Base-by-base conservation (phyloP, 306 rosid species). In the Abrus pulchellus region DNA sequence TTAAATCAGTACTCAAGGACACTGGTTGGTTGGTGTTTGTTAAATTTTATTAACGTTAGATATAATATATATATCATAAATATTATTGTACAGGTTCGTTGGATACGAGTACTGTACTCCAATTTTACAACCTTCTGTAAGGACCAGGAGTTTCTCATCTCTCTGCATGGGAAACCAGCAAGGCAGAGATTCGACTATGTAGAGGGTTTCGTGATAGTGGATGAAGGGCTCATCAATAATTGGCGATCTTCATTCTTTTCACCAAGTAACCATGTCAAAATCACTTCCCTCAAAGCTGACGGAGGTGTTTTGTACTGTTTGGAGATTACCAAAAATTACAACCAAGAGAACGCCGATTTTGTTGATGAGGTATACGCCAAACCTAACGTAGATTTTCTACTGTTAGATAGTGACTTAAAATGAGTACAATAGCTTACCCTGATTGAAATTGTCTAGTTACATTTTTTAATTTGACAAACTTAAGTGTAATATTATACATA, bases 201-300 rank as follows among this genome's bases (percentile, higher is more conserved):
- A 3, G 99, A 95, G 81, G 99, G 99, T 52, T 95, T 95, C 74
- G 98, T 95, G 3, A 95, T 93, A 36, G 99, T 91, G 1, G 99
- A 95, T 55, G 97, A 93, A 82, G 97, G 98, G 5, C 89, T 95
- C 20, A 88, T 91, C 50, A 95, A 95, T 74, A 95, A 93, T 79
- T 95, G 99, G 99, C 88, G 99, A 56, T 95, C 99, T 0, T 95
- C 99, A 0, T 95, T 95, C 79, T 95, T 93, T 75, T 91, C 98
- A 9, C 90, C 98, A 0, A 85, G 83, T 7, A 95, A 95, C 47
- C 97, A 97, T 9, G 94, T 95, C 14, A 93, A 95, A 78, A 87
- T 95, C 71, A 82, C 77, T 72, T 91, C 99, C 12, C 77, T 91
- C 1, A 88, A 91, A 3, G 73, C 90, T 7, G 84, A 95, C 29